A percentile compares a stretch with the other conserved stretches of the same genome.
phyloP scores from a whole-genome alignment of 305 asterid genomes.

The Caryopteris hybrid region DNA sequence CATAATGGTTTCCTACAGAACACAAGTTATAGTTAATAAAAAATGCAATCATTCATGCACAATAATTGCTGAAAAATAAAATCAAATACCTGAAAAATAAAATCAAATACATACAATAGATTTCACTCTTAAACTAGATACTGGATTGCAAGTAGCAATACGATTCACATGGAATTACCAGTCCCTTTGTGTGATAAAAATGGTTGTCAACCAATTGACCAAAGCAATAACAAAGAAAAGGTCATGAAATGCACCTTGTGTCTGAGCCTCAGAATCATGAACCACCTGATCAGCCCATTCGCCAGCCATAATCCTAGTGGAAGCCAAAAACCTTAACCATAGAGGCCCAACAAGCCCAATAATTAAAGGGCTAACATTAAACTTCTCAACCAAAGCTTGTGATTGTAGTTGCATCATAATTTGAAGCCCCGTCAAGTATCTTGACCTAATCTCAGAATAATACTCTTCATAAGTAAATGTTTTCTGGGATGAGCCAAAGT shows the following conservation, averaged over 20 bases:
- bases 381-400: conserved; percentile 55
- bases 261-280: conserved; percentile 55
- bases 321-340: conserved; percentile 64
- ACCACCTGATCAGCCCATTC: conserved; percentile 64
- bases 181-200: not conserved
- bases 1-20: too few species aligned
- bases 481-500: conserved; percentile 34
- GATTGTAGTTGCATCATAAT: conserved; percentile 63
- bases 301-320: conserved; percentile 48
- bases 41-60: not conserved
- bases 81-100: too few species aligned
- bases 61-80: not conserved
- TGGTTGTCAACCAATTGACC: not conserved
- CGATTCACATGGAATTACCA: not conserved
- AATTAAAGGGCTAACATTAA: conserved; percentile 54
- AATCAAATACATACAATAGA: not conserved
- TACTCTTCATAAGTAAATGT: conserved; percentile 36
- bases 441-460: conserved; percentile 44
- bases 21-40: too few species aligned
- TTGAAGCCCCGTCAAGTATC: conserved; percentile 56
- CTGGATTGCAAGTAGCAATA: not conserved
- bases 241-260: conserved; percentile 36
- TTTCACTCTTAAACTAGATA: not conserved
- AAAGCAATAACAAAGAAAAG: not conserved
- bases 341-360: conserved; percentile 60